Evolutionary conservation across 352 stramenopile genomes (phyloP).

Genomic region (Phytophthora aleatoria): DNA sequence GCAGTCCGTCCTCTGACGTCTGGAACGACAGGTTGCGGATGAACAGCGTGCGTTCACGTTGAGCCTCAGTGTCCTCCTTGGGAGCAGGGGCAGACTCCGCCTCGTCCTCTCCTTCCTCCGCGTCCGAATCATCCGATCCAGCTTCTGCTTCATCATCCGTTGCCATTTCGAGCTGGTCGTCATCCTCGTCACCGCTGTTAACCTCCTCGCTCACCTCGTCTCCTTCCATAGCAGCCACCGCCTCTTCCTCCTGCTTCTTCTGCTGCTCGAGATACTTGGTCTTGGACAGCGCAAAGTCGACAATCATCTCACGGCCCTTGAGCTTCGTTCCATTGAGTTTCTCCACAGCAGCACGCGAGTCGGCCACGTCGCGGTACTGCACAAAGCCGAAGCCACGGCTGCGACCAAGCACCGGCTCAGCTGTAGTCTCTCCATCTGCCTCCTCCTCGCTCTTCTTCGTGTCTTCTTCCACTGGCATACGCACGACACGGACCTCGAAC

Average conservation of each 20-base stretch:
- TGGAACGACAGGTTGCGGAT: constrained; percentile 89
- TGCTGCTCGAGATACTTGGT: constrained; percentile 80
- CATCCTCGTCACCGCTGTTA: constrained; percentile 49
- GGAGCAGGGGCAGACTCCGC: constrained; percentile 31
- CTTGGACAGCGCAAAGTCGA: constrained; percentile 86
- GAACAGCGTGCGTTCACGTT: constrained; percentile 83
- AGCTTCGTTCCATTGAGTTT: constrained; percentile 80
- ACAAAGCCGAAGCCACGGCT: constrained; percentile 87
- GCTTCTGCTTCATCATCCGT: constrained; percentile 45
- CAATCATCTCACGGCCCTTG: constrained; percentile 85
- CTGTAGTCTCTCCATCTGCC: constrained; percentile 14
- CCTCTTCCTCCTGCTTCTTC: constrained; percentile 56
- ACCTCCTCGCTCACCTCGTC: constrained; percentile 48
- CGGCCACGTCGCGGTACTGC: constrained; percentile 70
- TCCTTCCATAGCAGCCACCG: constrained; percentile 28
- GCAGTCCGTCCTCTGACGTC: constrained; percentile 69
- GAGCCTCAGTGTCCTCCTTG: constrained; percentile 73
- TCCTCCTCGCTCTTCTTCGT: constrained; percentile 34
- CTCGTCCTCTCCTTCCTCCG: constrained; percentile 34
- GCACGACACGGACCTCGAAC: constrained; percentile 76
- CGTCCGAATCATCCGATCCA: constrained; percentile 35
- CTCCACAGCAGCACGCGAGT: constrained; percentile 67
- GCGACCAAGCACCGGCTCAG: constrained; percentile 46
- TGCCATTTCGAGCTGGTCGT: constrained; percentile 56
- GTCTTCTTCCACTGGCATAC: constrained; percentile 66